Percentiles rank a stretch among this genome's conserved stretches.
Conservation (phyloP, 2,329 filamentous ascomycete genomes). For the Aspergillus quadricinctus region DNA sequence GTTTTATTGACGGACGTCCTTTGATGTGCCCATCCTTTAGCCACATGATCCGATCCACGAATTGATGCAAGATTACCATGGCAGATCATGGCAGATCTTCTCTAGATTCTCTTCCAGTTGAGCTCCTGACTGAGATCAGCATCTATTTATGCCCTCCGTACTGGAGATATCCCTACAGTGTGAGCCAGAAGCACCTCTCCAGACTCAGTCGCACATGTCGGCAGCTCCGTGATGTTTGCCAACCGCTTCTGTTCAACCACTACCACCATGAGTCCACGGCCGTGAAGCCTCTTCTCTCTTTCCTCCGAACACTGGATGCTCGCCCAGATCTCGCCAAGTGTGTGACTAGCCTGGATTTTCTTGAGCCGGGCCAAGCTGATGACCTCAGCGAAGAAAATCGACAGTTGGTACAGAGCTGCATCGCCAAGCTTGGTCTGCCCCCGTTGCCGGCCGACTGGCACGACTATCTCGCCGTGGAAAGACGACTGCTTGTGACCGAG, state of each 20-base stretch:
- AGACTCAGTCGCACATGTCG: conserved; percentile 2
- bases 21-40: too few relatives aligned
- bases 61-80: too few relatives aligned
- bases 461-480: not conserved
- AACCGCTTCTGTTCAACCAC: conserved; percentile 1
- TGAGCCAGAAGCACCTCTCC: not conserved
- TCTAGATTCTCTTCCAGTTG: not conserved
- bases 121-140: not conserved
- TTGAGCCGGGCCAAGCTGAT: not conserved
- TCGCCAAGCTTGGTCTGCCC: not conserved
- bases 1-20: too few relatives aligned
- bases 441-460: not conserved
- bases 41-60: too few relatives aligned
- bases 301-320: not conserved
- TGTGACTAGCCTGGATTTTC: not conserved
- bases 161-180: not conserved
- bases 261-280: not conserved
- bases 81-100: not conserved
- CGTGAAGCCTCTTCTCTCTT: not conserved
- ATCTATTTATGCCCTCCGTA: not conserved
- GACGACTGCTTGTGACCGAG: not conserved
- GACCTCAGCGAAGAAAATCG: not conserved
- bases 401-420: not conserved
- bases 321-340: conserved; percentile 2
- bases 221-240: not conserved